Percentiles rank a stretch among this genome's conserved stretches.
Evolutionary conservation across 805 yeast species (phyloP).

Genomic region (Pichia membranifaciens): DNA sequence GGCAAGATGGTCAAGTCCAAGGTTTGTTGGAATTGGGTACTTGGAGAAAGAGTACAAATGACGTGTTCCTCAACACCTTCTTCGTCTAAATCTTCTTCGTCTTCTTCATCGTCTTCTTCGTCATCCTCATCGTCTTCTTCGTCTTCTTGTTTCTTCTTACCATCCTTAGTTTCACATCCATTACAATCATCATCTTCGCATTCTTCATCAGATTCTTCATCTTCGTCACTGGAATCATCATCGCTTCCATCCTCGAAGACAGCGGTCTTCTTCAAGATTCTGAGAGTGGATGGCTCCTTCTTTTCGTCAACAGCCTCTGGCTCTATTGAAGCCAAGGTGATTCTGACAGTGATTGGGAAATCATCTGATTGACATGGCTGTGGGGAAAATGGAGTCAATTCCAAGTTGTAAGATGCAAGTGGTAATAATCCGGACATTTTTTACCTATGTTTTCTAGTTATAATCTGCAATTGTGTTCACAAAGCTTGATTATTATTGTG

Average conservation of each 20-base stretch:
- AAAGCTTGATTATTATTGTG: too few species aligned
- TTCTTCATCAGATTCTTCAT: slow-evolving; percentile 25
- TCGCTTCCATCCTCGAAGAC: slow-evolving; percentile 39
- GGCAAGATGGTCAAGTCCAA: slow-evolving; percentile 86
- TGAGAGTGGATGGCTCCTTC: slow-evolving; percentile 80
- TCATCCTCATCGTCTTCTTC: slow-evolving; percentile 42
- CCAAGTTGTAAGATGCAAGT: slow-evolving; percentile 79
- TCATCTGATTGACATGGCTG: slow-evolving; percentile 81
- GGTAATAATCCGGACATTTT: slow-evolving; percentile 72
- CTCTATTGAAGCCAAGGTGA: slow-evolving; percentile 94
- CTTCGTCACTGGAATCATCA: slow-evolving; percentile 40
- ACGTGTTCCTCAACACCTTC: slow-evolving; percentile 80
- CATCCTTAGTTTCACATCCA: slow-evolving; percentile 26
- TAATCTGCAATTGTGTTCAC: too few species aligned
- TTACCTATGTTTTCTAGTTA: too few species aligned
- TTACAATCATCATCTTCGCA: slow-evolving; percentile 23
- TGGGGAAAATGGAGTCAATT: slow-evolving; percentile 81
- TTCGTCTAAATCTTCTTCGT: slow-evolving; percentile 55
- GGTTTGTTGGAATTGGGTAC: slow-evolving; percentile 79
- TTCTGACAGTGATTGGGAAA: slow-evolving; percentile 81
- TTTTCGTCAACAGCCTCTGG: slow-evolving; percentile 80
- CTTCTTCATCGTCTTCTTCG: slow-evolving; percentile 50
- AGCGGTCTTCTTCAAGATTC: slow-evolving; percentile 68
- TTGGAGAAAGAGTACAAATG: slow-evolving; percentile 86
- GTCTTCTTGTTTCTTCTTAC: slow-evolving; percentile 30